A percentile compares a stretch with the other conserved stretches of the same genome.
These are phyloP conservation scores for Tilletia indica DNA, from an alignment of 1,284 basidiomycete genomes.

Conservation along the genomic window DNA sequence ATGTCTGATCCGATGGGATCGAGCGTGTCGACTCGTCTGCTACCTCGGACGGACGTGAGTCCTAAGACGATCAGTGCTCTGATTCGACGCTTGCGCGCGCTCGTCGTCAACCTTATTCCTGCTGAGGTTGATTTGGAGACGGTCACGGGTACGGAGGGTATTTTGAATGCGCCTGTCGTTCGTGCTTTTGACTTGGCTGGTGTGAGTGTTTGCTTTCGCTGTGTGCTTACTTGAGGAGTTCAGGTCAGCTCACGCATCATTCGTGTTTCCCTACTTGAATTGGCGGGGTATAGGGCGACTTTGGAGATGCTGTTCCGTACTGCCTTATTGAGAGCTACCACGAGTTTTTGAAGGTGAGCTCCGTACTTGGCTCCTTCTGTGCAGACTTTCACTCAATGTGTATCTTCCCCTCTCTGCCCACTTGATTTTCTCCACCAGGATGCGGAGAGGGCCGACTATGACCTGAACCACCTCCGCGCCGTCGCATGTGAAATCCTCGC, in stretches of 20 bases:
- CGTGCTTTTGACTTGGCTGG: slow-evolving; percentile 34
- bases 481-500: slow-evolving; percentile 42
- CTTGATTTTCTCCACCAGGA: background rate
- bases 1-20: background rate
- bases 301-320: slow-evolving; percentile 41
- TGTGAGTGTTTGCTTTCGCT: background rate
- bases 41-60: slow-evolving; percentile 11
- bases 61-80: slow-evolving; percentile 38
- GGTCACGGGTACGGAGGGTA: slow-evolving; percentile 35
- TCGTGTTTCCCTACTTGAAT: background rate
- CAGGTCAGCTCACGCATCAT: background rate
- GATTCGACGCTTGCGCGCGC: slow-evolving; percentile 34
- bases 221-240: too few relatives aligned
- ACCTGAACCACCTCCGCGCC: slow-evolving; percentile 22
- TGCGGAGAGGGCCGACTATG: slow-evolving; percentile 15
- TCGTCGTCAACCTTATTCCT: slow-evolving; percentile 37
- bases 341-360: slow-evolving; percentile 5
- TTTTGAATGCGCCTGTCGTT: slow-evolving; percentile 33
- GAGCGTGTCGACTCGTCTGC: background rate
- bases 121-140: slow-evolving; percentile 39
- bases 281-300: slow-evolving; percentile 28
- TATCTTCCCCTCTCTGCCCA: background rate
- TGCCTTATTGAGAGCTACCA: slow-evolving; percentile 36
- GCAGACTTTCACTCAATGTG: background rate
- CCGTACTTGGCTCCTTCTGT: slow-evolving; percentile 27